These are phyloP conservation scores for Pythium scleroteichum DNA, from an alignment of 352 stramenopile genomes.

Conservation along the genomic window DNA sequence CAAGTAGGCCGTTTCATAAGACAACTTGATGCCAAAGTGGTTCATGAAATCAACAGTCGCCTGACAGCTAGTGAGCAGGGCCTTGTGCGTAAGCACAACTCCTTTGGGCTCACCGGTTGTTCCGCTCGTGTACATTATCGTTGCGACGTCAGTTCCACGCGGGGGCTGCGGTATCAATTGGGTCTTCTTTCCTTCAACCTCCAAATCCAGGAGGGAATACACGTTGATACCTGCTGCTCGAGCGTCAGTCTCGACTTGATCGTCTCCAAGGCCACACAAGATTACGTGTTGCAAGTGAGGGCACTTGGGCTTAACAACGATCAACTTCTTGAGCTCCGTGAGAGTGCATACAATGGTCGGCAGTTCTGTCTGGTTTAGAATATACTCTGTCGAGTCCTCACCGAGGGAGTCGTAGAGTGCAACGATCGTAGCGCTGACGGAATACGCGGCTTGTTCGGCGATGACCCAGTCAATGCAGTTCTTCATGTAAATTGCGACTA, in stretches of 20 bases:
- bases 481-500: constrained; percentile 95
- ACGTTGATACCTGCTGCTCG: constrained; percentile 40
- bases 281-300: constrained; percentile 52
- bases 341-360: constrained; percentile 66
- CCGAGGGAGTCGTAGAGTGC: constrained; percentile 84
- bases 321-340: constrained; percentile 51
- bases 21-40: constrained; percentile 29
- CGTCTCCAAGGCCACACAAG: constrained; percentile 38
- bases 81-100: constrained; percentile 93
- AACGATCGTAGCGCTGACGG: constrained; percentile 42
- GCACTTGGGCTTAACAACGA: constrained; percentile 39
- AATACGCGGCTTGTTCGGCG: constrained; percentile 82
- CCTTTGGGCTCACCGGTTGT: constrained; percentile 97
- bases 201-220: constrained; percentile 39
- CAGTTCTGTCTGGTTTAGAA: constrained; percentile 77
- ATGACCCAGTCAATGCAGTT: constrained; percentile 97
- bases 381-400: constrained; percentile 65
- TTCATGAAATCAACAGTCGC: constrained; percentile 43
- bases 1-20: constrained; percentile 86
- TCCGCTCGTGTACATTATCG: constrained; percentile 95
- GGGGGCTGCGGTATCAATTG: constrained; percentile 35
- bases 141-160: constrained; percentile 78
- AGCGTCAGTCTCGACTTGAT: constrained; percentile 38
- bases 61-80: constrained; percentile 37
- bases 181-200: constrained; percentile 40